A percentile compares a stretch with the other conserved stretches of the same genome.
These are phyloP conservation scores for Bolboschoenus planiculmis DNA, from an alignment of 176 grass and related monocot genomes.

Conservation along the genomic window DNA sequence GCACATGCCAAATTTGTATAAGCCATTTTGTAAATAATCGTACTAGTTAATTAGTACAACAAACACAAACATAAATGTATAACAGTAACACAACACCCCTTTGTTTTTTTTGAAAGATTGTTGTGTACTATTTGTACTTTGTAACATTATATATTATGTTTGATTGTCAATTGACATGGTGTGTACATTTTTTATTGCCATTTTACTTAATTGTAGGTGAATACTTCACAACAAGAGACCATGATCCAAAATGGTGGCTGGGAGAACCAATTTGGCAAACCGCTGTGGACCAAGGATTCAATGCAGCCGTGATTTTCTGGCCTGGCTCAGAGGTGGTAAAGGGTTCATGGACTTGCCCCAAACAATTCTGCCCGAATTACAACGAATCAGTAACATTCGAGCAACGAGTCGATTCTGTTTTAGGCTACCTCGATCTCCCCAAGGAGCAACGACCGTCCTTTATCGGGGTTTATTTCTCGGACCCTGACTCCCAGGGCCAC, in stretches of 20 bases:
- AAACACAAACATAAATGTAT: background rate
- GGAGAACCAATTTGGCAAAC: conserved; percentile 83
- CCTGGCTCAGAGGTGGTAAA: conserved; percentile 72
- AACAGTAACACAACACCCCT: no score
- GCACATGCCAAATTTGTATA: background rate
- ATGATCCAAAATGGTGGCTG: conserved; percentile 66
- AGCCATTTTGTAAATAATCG: background rate
- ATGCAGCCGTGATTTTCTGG: conserved; percentile 65
- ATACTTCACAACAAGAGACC: conserved; percentile 44
- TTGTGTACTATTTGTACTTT: no score
- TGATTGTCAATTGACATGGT: background rate
- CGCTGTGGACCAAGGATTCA: conserved; percentile 44
- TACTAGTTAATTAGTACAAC: background rate
- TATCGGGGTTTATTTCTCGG: conserved; percentile 74
- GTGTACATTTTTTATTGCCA: background rate
- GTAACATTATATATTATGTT: no score
- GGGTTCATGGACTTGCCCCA: conserved; percentile 61
- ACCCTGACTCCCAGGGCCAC: conserved; percentile 86
- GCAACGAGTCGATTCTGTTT: conserved; percentile 50
- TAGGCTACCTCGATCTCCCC: conserved; percentile 73
- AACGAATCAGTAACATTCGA: conserved; percentile 66
- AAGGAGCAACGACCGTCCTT: conserved; percentile 41
- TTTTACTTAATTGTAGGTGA: conserved; percentile 8
- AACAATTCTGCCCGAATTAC: conserved; percentile 54
- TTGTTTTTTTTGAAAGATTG: no score